Percentiles rank a stretch among this genome's conserved stretches.
phyloP scores from a whole-genome alignment of 495 filamentous ascomycete species.

The Annulohypoxylon maeteangense region DNA sequence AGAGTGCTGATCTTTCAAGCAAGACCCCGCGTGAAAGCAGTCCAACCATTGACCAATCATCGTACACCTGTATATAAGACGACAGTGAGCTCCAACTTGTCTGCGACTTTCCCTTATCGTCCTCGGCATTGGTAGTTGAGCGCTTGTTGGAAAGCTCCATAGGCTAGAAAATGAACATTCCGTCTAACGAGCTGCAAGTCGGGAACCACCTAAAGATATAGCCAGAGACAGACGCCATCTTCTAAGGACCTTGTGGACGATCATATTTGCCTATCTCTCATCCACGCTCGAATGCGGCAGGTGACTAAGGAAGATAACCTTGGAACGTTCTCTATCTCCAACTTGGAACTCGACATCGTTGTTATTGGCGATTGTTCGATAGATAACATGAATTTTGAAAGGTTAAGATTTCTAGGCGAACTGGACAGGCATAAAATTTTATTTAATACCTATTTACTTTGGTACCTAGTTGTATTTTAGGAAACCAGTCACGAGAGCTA shows the following conservation, averaged over 20 bases:
- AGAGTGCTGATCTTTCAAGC: constrained; percentile 25
- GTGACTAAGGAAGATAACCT: constrained; percentile 23
- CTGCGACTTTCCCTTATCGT: constrained; percentile 41
- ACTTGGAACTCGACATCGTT: constrained; percentile 5
- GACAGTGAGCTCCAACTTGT: constrained; percentile 35
- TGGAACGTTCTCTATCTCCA: constrained; percentile 28
- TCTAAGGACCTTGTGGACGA: constrained; percentile 13
- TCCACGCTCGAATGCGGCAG: constrained; percentile 35
- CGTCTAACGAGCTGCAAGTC: constrained; percentile 6
- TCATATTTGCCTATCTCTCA: constrained; percentile 38
- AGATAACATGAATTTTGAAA: constrained; percentile 16
- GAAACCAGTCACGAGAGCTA: constrained; percentile 37
- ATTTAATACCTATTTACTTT: too few relatives aligned
- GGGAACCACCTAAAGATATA: constrained; percentile 34
- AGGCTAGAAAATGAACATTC: constrained; percentile 5
- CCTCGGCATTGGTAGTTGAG: constrained; percentile 27
- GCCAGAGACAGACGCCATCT: constrained; percentile 9
- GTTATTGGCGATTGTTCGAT: constrained; percentile 12
- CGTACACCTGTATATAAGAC: constrained; percentile 27
- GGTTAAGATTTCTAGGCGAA: neutral
- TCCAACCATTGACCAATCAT: constrained; percentile 44
- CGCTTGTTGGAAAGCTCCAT: constrained; percentile 1
- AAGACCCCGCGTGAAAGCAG: constrained; percentile 34
- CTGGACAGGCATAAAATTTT: constrained; percentile 25
- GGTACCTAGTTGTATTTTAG: too few relatives aligned